Conservation (phyloP, 306 rosid genomes). For the Hippophae rhamnoides region DNA sequence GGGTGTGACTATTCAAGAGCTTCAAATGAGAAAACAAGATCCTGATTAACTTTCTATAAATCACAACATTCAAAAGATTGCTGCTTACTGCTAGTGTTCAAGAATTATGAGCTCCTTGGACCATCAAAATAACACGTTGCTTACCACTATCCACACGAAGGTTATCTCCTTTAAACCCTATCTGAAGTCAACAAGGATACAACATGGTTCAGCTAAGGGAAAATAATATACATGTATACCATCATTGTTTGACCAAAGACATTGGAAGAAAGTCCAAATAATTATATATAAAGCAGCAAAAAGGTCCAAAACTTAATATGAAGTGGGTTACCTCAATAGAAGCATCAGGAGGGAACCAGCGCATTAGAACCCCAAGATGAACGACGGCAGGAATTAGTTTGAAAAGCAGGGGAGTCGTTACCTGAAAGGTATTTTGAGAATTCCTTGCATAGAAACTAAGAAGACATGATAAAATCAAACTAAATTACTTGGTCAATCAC, state of each 20-base stretch:
- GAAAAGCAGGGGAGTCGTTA: slow-evolving; percentile 87
- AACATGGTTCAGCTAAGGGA: no score
- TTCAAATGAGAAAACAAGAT: no score
- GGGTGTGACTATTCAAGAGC: neutral
- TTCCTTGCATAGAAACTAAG: neutral
- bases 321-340: slow-evolving; percentile 52
- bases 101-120: slow-evolving; percentile 58
- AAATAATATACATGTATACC: no score
- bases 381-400: slow-evolving; percentile 92
- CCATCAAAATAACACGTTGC: slow-evolving; percentile 79
- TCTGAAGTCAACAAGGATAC: slow-evolving; percentile 27
- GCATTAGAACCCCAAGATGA: slow-evolving; percentile 84
- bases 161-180: slow-evolving; percentile 68
- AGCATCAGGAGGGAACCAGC: slow-evolving; percentile 83
- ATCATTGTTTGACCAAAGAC: neutral
- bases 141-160: slow-evolving; percentile 82
- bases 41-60: no score
- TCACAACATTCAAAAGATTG: no score
- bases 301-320: slow-evolving; percentile 2
- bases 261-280: neutral
- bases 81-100: slow-evolving; percentile 7
- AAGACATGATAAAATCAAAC: neutral
- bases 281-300: slow-evolving; percentile 4
- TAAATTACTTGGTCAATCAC: neutral
- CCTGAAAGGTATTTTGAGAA: slow-evolving; percentile 31